phyloP scores from a whole-genome alignment of 2,329 filamentous ascomycete genomes.

The Calonectria pseudoreteaudii region DNA sequence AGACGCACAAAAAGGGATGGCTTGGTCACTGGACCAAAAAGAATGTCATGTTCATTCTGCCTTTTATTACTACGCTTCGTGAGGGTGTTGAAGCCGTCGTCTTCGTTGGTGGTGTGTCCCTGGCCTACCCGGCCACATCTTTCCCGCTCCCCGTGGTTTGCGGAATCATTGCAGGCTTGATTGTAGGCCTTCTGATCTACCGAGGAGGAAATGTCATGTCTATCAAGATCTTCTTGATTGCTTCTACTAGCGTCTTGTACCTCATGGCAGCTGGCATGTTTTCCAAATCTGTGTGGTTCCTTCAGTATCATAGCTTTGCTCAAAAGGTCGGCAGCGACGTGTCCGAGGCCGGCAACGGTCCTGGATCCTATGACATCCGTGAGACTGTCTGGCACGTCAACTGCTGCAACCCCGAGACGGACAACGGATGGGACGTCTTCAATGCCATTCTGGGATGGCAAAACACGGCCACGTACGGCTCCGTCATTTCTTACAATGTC shows the following conservation, averaged over 20 bases:
- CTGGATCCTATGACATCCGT: slow-evolving; percentile 82
- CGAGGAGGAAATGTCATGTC: slow-evolving; percentile 46
- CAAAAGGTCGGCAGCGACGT: slow-evolving; percentile 67
- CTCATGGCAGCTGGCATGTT: slow-evolving; percentile 85
- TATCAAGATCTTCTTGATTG: slow-evolving; percentile 78
- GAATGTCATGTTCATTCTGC: slow-evolving; percentile 82
- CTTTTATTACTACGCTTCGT: slow-evolving; percentile 81
- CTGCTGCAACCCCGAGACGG: slow-evolving; percentile 72
- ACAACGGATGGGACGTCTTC: slow-evolving; percentile 80
- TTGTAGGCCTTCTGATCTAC: slow-evolving; percentile 78
- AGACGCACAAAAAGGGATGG: slow-evolving; percentile 51
- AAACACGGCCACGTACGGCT: slow-evolving; percentile 88
- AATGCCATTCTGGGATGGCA: slow-evolving; percentile 81
- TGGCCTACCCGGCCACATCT: slow-evolving; percentile 74
- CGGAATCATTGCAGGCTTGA: slow-evolving; percentile 71
- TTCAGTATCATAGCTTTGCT: slow-evolving; percentile 71
- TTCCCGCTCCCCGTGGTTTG: slow-evolving; percentile 78
- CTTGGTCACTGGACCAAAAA: slow-evolving; percentile 70
- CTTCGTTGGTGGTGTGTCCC: slow-evolving; percentile 82
- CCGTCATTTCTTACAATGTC: slow-evolving; percentile 85
- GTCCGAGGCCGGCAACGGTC: slow-evolving; percentile 63
- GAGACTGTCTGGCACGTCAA: slow-evolving; percentile 87
- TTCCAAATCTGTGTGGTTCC: slow-evolving; percentile 78
- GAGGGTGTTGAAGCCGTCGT: slow-evolving; percentile 83
- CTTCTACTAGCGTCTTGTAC: slow-evolving; percentile 83